A percentile compares a stretch with the other conserved stretches of the same genome.
Evolutionary conservation across 2,329 filamentous ascomycete genomes (phyloP).

Genomic region (Pseudogymnoascus sp.): DNA sequence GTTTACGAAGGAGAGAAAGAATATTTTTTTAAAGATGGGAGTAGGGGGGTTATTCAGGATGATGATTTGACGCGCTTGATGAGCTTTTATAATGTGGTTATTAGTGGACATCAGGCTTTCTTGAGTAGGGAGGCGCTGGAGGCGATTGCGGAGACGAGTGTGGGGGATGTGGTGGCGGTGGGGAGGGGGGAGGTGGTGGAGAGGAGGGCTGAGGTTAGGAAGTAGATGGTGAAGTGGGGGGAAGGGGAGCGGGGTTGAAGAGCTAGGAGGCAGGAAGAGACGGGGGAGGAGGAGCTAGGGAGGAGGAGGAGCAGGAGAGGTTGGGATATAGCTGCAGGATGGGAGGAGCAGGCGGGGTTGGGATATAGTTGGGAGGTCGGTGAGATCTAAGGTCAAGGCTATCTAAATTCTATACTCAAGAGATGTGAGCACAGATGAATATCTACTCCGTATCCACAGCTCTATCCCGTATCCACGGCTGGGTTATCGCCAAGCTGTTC

Average conservation of each 20-base stretch:
- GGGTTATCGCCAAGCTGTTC: background rate
- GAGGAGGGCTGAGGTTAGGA: slow-evolving; percentile 27
- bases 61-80: slow-evolving; percentile 58
- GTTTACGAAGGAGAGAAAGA: slow-evolving; percentile 60
- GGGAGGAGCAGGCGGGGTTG: background rate
- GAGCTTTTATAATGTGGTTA: slow-evolving; percentile 59
- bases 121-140: slow-evolving; percentile 58
- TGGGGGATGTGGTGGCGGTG: slow-evolving; percentile 42
- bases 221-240: no score
- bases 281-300: background rate
- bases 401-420: background rate
- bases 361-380: background rate
- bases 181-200: background rate
- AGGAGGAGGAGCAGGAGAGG: background rate
- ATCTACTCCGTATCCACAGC: background rate
- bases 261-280: background rate
- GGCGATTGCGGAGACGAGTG: slow-evolving; percentile 54
- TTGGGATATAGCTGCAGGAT: no score
- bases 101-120: slow-evolving; percentile 63
- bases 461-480: background rate
- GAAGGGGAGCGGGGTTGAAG: slow-evolving; percentile 26
- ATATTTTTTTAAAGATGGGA: slow-evolving; percentile 60
- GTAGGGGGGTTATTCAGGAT: slow-evolving; percentile 56
- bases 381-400: background rate
- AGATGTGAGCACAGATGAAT: background rate